A percentile compares a stretch with the other conserved stretches of the same genome.
Conservation (phyloP, 2,329 filamentous ascomycete genomes). For the Botrytis byssoidea region DNA sequence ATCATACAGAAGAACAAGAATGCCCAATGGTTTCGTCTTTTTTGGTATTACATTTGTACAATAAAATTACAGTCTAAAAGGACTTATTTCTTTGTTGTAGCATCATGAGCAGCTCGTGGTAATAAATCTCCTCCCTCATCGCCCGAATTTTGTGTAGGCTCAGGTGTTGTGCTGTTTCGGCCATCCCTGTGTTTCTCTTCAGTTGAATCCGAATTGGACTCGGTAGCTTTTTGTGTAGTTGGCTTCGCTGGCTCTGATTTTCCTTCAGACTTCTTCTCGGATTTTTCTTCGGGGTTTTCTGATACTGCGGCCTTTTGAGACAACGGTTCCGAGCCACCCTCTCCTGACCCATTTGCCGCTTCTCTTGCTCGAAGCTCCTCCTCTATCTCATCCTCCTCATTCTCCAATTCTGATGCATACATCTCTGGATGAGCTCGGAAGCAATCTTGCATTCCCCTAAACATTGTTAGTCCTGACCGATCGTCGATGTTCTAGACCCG, state of each 20-base stretch:
- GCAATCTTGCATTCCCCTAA: constrained; percentile 93
- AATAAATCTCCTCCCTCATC: constrained; percentile 47
- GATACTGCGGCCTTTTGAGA: constrained; percentile 11
- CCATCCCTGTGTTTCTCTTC: neutral
- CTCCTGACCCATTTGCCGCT: constrained; percentile 21
- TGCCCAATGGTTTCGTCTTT: constrained; percentile 8
- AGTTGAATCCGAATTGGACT: neutral
- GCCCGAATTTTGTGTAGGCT: constrained; percentile 18
- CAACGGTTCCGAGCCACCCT: constrained; percentile 16
- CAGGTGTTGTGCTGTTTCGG: constrained; percentile 25
- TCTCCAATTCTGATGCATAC: constrained; percentile 83
- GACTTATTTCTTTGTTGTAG: constrained; percentile 29
- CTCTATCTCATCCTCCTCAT: constrained; percentile 63
- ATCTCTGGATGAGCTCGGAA: constrained; percentile 91
- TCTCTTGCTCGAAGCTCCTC: constrained; percentile 36
- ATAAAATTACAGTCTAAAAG: constrained; percentile 18
- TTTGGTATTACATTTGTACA: constrained; percentile 34
- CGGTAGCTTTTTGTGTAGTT: constrained; percentile 9
- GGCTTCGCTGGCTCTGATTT: constrained; percentile 7
- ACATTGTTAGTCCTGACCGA: constrained; percentile 30
- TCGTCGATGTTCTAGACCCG: neutral
- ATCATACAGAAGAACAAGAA: neutral
- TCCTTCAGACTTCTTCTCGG: neutral
- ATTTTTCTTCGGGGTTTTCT: neutral
- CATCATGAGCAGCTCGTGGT: constrained; percentile 51